A percentile compares a stretch with the other conserved stretches of the same genome.
Conservation (phyloP, 2,329 filamentous ascomycete genomes). For the Orbilia javanica region DNA sequence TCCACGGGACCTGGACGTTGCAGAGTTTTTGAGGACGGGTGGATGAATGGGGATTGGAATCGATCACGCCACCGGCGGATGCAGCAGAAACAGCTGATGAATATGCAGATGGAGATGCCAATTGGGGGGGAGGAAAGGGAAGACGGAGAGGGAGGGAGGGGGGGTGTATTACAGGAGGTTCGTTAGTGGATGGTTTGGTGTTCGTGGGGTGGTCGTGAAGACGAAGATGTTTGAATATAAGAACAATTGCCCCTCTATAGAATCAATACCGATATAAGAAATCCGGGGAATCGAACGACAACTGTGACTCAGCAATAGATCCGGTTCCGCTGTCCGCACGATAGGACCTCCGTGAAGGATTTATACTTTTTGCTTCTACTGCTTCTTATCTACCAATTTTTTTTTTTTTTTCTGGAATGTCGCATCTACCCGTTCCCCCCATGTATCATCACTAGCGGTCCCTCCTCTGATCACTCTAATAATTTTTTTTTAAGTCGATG, state of each 20-base stretch:
- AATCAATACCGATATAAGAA: neutral
- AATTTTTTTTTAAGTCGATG: constrained; percentile 35
- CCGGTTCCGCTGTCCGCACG: constrained; percentile 36
- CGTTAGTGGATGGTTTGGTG: neutral
- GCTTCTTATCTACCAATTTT: constrained; percentile 18
- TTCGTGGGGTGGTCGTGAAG: neutral
- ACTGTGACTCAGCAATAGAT: constrained; percentile 33
- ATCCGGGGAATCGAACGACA: neutral
- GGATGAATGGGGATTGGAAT: constrained; percentile 1
- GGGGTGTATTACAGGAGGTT: neutral
- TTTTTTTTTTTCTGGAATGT: constrained; percentile 10
- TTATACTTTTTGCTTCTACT: neutral
- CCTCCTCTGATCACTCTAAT: neutral
- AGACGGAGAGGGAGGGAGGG: neutral
- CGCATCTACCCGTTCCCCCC: constrained; percentile 40
- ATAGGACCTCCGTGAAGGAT: constrained; percentile 25
- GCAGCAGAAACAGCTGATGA: neutral
- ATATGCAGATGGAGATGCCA: constrained; percentile 22
- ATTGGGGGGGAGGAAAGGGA: constrained; percentile 1
- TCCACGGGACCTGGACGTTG: neutral
- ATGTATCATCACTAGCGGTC: neutral
- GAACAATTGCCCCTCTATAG: neutral
- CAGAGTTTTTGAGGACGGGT: constrained; percentile 9
- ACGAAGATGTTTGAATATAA: too few species aligned
- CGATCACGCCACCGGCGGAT: constrained; percentile 25